Evolutionary conservation across 208 protist species (phyloP).

Genomic region (Leishmania major): DNA sequence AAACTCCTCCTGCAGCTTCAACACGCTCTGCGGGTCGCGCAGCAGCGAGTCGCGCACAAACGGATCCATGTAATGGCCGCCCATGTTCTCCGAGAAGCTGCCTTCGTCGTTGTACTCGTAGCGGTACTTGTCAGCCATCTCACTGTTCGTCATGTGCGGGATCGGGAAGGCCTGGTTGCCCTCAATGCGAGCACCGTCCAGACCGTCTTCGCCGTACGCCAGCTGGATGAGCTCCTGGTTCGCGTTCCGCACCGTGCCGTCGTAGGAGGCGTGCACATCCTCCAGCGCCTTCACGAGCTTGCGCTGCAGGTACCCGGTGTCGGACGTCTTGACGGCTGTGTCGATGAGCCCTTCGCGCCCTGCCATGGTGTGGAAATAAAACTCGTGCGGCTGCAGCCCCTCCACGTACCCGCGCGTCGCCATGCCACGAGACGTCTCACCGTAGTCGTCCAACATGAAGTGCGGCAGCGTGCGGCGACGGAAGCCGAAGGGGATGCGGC

Average conservation of each 20-base stretch:
- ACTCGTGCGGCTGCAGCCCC: conserved; percentile 98
- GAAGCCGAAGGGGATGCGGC: conserved; percentile 98
- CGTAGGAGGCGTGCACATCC: conserved; percentile 98
- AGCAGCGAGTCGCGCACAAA: conserved; percentile 88
- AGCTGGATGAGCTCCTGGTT: conserved; percentile 97
- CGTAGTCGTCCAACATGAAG: conserved; percentile 98
- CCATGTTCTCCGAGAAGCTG: conserved; percentile 71
- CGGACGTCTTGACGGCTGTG: conserved; percentile 99
- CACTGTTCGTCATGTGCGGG: conserved; percentile 62
- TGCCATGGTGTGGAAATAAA: conserved; percentile 99
- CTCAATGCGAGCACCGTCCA: conserved; percentile 96
- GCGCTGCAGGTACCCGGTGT: conserved; percentile 97
- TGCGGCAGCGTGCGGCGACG: conserved; percentile 97
- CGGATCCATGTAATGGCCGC: conserved; percentile 85
- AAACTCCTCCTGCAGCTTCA: conserved; percentile 91
- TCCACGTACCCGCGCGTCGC: conserved; percentile 98
- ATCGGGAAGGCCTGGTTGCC: conserved; percentile 80
- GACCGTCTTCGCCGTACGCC: conserved; percentile 99
- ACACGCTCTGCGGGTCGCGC: conserved; percentile 65
- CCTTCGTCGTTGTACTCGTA: conserved; percentile 84
- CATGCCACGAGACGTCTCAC: conserved; percentile 97
- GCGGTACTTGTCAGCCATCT: conserved; percentile 69
- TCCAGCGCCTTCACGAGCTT: conserved; percentile 99
- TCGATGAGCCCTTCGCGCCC: conserved; percentile 99
- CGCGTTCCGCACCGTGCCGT: conserved; percentile 98